Evolutionary conservation across 768 basidiomycete genomes (phyloP).

Genomic region (Paxillus involutus): DNA sequence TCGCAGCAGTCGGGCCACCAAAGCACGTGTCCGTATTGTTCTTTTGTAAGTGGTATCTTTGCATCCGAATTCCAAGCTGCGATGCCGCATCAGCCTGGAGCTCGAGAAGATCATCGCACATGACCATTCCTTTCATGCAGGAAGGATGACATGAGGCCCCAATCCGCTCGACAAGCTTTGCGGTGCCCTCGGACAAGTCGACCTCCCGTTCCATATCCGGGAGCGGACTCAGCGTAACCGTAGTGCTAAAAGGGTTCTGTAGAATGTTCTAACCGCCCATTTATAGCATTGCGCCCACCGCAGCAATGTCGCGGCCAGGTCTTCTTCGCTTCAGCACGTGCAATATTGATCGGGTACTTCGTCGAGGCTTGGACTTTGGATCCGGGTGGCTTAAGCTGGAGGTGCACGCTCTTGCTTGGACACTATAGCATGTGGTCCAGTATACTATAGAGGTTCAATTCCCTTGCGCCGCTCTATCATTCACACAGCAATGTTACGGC

Average conservation of each 20-base stretch:
- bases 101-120: too few relatives aligned
- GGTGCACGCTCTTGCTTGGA: neutral
- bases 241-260: neutral
- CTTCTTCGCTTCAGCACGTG: neutral
- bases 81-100: too few relatives aligned
- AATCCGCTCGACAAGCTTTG: neutral
- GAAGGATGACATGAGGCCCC: neutral
- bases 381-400: neutral
- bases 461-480: neutral
- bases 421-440: neutral
- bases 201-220: too few relatives aligned
- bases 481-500: too few relatives aligned
- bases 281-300: neutral
- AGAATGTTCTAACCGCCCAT: neutral
- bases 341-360: neutral
- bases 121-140: too few relatives aligned
- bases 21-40: neutral
- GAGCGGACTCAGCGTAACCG: too few relatives aligned
- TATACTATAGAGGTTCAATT: neutral
- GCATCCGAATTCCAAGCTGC: too few relatives aligned
- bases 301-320: neutral
- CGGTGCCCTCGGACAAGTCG: too few relatives aligned
- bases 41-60: too few relatives aligned
- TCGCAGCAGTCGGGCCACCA: neutral
- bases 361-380: neutral